Conservation (phyloP, 2,329 filamentous ascomycete species). For the Ilyonectria mors-panacis region DNA sequence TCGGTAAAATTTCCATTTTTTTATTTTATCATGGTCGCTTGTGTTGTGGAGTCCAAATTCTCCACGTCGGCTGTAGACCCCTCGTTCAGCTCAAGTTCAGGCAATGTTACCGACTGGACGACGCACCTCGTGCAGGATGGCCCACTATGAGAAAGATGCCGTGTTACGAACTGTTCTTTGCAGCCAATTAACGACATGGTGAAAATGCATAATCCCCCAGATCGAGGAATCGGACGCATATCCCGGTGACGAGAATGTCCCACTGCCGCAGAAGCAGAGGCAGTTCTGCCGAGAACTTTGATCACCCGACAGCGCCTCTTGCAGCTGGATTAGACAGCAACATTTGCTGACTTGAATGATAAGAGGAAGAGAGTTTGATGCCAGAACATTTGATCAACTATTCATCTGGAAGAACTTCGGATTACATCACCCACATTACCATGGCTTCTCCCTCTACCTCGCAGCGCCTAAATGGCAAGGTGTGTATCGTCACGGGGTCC, state of each 20-base stretch:
- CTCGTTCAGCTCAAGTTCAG: background rate
- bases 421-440: background rate
- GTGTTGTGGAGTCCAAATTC: background rate
- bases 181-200: background rate
- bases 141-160: background rate
- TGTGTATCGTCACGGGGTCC: conserved; percentile 62
- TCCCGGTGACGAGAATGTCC: background rate
- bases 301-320: conserved; percentile 6
- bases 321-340: conserved; percentile 13
- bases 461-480: conserved; percentile 35
- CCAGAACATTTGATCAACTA: background rate
- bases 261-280: conserved; percentile 1
- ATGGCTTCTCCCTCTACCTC: conserved; percentile 6
- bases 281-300: conserved; percentile 20
- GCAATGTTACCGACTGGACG: background rate
- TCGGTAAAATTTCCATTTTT: background rate
- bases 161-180: too few relatives aligned
- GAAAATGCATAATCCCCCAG: background rate
- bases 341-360: background rate
- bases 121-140: background rate
- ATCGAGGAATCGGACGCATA: background rate
- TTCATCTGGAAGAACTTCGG: background rate
- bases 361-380: background rate
- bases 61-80: background rate
- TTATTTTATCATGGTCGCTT: background rate